These are phyloP conservation scores for Fusarium sp. DNA, from an alignment of 2,329 filamentous ascomycete genomes.

Conservation along the genomic window DNA sequence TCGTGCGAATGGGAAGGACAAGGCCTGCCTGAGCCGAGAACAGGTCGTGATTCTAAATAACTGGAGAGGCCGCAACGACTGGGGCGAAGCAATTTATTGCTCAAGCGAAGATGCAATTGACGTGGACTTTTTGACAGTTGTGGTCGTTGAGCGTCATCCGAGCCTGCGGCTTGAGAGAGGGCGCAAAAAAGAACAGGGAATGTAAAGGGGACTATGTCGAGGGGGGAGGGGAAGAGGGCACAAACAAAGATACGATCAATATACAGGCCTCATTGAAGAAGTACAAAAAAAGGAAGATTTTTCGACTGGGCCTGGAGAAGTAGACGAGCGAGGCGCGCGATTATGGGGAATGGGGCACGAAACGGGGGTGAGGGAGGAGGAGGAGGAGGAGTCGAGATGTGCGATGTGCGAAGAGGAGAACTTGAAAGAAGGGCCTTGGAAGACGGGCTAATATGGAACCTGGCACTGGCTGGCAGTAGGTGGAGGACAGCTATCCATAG, in stretches of 20 bases:
- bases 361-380: constrained; percentile 41
- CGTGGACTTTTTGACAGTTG: constrained; percentile 34
- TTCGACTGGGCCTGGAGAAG: constrained; percentile 46
- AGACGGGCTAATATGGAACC: neutral
- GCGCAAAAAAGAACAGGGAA: constrained; percentile 40
- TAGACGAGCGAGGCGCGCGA: constrained; percentile 42
- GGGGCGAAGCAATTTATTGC: constrained; percentile 39
- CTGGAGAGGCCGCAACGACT: constrained; percentile 29
- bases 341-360: constrained; percentile 39
- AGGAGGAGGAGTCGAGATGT: constrained; percentile 40
- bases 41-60: constrained; percentile 34
- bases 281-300: constrained; percentile 38
- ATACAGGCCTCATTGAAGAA: constrained; percentile 52
- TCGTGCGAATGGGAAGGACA: constrained; percentile 43
- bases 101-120: constrained; percentile 42
- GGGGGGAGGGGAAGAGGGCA: constrained; percentile 30
- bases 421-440: constrained; percentile 30
- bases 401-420: constrained; percentile 33
- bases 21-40: constrained; percentile 36
- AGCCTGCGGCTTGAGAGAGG: constrained; percentile 43
- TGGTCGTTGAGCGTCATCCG: constrained; percentile 46
- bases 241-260: constrained; percentile 51
- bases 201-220: constrained; percentile 33
- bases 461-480: neutral
- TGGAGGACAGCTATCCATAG: neutral